Conservation (phyloP, 2,329 filamentous ascomycete genomes). For the Penicillium sp. region DNA sequence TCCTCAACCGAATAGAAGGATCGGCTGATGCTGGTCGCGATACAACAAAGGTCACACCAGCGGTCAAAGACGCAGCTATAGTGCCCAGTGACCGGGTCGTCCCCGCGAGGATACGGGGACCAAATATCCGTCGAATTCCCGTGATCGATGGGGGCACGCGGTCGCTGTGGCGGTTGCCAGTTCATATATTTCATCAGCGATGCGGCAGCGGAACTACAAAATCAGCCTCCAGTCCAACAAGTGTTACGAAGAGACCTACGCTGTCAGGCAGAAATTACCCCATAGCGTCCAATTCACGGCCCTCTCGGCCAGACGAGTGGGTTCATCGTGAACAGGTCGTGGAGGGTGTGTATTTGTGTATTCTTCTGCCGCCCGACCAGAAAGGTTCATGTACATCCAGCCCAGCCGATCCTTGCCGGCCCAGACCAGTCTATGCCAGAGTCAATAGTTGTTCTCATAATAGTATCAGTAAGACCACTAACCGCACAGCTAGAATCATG, state of each 20-base stretch:
- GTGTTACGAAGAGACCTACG: constrained; percentile 14
- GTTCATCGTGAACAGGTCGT: constrained; percentile 17
- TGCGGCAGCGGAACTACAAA: constrained; percentile 23
- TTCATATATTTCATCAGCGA: constrained; percentile 29
- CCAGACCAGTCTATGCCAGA: constrained; percentile 24
- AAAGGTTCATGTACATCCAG: constrained; percentile 33
- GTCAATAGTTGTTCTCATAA: neutral
- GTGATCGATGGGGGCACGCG: constrained; percentile 23
- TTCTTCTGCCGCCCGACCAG: constrained; percentile 29
- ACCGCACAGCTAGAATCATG: neutral
- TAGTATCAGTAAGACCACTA: neutral
- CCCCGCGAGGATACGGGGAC: constrained; percentile 31
- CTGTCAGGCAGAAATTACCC: constrained; percentile 26
- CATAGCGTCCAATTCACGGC: constrained; percentile 27
- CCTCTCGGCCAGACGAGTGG: constrained; percentile 16
- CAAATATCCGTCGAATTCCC: constrained; percentile 24
- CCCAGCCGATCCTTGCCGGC: constrained; percentile 38
- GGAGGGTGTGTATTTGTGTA: constrained; percentile 24
- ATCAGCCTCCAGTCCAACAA: neutral
- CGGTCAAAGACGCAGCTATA: constrained; percentile 32
- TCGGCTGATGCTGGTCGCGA: constrained; percentile 25
- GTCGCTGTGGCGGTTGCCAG: constrained; percentile 19
- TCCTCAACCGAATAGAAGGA: constrained; percentile 25
- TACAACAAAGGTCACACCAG: constrained; percentile 30
- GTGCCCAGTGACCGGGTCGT: constrained; percentile 25